Evolutionary conservation across 1,284 basidiomycete genomes (phyloP).

Genomic region (Cutaneotrichosporon curvatum): DNA sequence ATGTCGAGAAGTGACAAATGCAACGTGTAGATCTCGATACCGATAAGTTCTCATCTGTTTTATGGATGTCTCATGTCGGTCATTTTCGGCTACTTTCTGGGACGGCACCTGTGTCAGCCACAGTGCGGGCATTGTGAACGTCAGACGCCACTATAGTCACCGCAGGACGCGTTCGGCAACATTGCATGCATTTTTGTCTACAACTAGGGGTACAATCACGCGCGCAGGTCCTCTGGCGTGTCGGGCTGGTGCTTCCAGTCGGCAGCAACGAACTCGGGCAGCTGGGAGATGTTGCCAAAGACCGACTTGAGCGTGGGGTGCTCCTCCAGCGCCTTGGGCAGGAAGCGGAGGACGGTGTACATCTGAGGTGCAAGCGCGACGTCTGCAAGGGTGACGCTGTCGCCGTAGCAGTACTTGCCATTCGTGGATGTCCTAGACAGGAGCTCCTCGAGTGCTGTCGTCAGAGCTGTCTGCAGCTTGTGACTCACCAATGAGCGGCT

Average conservation of each 20-base stretch:
- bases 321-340: not conserved
- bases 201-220: not conserved
- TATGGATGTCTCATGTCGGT: too few species aligned
- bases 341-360: slow-evolving; percentile 11
- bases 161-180: too few species aligned
- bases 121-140: too few species aligned
- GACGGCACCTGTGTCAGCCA: too few species aligned
- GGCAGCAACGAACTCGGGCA: slow-evolving; percentile 13
- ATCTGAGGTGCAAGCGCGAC: slow-evolving; percentile 13
- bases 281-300: slow-evolving; percentile 8
- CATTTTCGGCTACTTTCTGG: too few species aligned
- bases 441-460: slow-evolving; percentile 11
- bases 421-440: slow-evolving; percentile 1
- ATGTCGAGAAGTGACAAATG: too few species aligned
- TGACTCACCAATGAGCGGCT: slow-evolving; percentile 2
- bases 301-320: slow-evolving; percentile 6
- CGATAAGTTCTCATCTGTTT: too few species aligned
- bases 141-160: too few species aligned
- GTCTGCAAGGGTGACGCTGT: slow-evolving; percentile 14
- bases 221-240: slow-evolving; percentile 15
- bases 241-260: slow-evolving; percentile 20
- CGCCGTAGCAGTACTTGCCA: slow-evolving; percentile 12
- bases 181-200: too few species aligned
- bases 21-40: too few species aligned
- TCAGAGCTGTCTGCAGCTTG: not conserved